Evolutionary conservation across 768 basidiomycete species (phyloP), one percentile per base, ranked within the genome.

Genomic region (Roridomyces roridus): DNA sequence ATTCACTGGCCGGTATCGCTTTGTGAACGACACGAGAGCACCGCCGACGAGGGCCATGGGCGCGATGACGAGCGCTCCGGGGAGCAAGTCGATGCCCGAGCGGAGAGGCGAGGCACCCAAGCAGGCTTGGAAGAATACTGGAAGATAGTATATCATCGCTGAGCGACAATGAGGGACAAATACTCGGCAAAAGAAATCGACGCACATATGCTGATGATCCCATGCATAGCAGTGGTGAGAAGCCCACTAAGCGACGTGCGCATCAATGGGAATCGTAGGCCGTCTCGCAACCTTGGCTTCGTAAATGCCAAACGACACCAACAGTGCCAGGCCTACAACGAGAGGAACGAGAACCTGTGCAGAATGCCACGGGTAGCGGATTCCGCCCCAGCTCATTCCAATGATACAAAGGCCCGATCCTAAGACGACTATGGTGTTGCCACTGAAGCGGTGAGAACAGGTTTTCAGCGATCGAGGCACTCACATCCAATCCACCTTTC

Each of bases 51-150:
- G 70, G 2, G 73, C 73, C 24, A 71, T 52, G 1, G 80, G 80
- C 0, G 78, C 76, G n/a, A 77, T 64, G 15, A 68, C 50, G 34
- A 79, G 69, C 2, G 70, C 64, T 15, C 57, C 31, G 0, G 68
- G 67, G 36, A 83, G 72, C 7, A 75, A 23, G 31, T 76, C 67
- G 15, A 79, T 67, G 2, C 77, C 77, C 5, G 73, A 72, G 0
- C 65, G 68, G 35, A 77, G 60, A 0, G 82, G 76, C 0, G 74
- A 68, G 6, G 68, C 70, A 17, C 64, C 70, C 55, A 73, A 74
- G 47, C 70, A 73, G 0, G 79, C 80, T 61, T 83, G 81, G 66
- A 77, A 82, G 59, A 77, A 81, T 7, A 78, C 75, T 51, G 18
- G 11, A 24, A 14, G 34, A 47, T 6, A 8, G 28, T 11, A 6